These are phyloP conservation scores for Alternaria infectoria DNA, from an alignment of 2,329 filamentous ascomycete genomes.

Conservation along the genomic window DNA sequence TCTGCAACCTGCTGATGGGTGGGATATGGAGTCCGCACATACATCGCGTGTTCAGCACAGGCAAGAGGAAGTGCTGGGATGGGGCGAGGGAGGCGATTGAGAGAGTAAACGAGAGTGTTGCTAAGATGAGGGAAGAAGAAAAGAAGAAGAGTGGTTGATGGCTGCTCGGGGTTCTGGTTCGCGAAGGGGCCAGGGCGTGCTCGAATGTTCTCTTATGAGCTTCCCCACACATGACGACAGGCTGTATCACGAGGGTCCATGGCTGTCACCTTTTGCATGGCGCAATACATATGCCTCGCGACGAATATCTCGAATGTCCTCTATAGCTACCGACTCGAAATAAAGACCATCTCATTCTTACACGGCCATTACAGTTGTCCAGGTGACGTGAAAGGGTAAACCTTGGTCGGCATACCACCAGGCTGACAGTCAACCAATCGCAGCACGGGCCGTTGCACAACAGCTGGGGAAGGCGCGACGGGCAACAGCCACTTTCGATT, in stretches of 20 bases:
- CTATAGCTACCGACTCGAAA: background rate
- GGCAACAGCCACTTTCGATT: conserved; percentile 12
- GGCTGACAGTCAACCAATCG: conserved; percentile 14
- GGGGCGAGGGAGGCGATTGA: conserved; percentile 49
- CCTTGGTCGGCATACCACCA: conserved; percentile 3
- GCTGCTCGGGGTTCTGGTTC: background rate
- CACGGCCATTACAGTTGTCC: background rate
- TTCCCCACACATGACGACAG: conserved; percentile 16
- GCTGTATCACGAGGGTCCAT: background rate
- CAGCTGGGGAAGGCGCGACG: conserved; percentile 10
- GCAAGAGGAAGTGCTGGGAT: conserved; percentile 50
- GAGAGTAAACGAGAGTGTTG: conserved; percentile 24
- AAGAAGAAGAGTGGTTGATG: conserved; percentile 1
- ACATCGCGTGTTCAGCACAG: conserved; percentile 50
- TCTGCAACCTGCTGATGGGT: conserved; percentile 50
- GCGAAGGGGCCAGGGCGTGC: conserved; percentile 7
- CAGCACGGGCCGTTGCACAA: conserved; percentile 10
- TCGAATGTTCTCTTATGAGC: conserved; percentile 14
- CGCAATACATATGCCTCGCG: background rate
- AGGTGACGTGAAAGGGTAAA: background rate
- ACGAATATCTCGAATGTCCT: background rate
- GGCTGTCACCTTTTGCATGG: background rate
- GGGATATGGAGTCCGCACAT: conserved; percentile 52
- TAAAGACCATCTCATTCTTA: background rate
- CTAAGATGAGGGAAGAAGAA: background rate